Evolutionary conservation across 2,329 filamentous ascomycete genomes (phyloP).

Genomic region (Pestalotiopsis sp.): DNA sequence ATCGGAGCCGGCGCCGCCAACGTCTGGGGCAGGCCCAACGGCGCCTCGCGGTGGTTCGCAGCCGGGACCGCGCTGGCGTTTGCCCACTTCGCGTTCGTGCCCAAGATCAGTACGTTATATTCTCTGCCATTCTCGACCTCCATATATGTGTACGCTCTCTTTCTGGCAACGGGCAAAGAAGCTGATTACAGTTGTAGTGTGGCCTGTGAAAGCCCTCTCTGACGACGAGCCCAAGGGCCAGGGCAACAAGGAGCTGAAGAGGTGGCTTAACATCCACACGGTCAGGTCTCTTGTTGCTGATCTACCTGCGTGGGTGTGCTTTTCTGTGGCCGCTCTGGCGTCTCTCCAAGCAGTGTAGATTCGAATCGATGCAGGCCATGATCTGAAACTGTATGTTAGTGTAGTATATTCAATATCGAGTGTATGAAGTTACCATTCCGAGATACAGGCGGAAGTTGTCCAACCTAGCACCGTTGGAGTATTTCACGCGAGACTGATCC

Average conservation of each 20-base stretch:
- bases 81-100: slow-evolving; percentile 34
- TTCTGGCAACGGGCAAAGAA: neutral
- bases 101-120: slow-evolving; percentile 21
- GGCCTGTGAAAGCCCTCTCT: slow-evolving; percentile 27
- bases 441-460: no score
- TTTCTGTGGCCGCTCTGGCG: slow-evolving; percentile 28
- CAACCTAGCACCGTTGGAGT: no score
- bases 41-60: slow-evolving; percentile 30
- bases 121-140: neutral
- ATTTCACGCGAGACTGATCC: no score
- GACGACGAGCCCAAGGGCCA: slow-evolving; percentile 26
- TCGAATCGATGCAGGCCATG: neutral
- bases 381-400: neutral
- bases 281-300: slow-evolving; percentile 29
- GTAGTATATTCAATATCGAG: neutral
- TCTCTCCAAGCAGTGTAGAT: slow-evolving; percentile 23
- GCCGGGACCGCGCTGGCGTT: slow-evolving; percentile 30
- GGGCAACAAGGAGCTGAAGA: slow-evolving; percentile 22
- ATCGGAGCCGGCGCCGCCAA: slow-evolving; percentile 30
- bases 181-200: slow-evolving; percentile 12
- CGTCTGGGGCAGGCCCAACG: slow-evolving; percentile 19
- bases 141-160: neutral
- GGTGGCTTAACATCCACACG: slow-evolving; percentile 32
- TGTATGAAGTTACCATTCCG: no score
- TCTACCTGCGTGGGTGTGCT: slow-evolving; percentile 34